phyloP scores from a whole-genome alignment of 1,284 basidiomycete genomes.

The Microbotryum saponariae region DNA sequence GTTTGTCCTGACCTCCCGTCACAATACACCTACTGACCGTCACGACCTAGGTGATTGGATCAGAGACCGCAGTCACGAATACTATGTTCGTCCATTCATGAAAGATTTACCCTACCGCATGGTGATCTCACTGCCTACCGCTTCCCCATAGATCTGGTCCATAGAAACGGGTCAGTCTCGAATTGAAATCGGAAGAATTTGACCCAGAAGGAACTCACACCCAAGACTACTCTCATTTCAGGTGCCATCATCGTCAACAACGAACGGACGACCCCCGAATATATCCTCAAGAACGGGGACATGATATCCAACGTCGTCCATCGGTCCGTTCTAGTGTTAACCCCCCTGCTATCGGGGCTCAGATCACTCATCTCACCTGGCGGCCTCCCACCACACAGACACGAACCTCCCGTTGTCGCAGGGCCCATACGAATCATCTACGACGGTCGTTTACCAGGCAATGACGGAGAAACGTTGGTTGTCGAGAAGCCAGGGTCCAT shows the following conservation, averaged over 20 bases:
- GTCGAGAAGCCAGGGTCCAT: constrained; percentile 93
- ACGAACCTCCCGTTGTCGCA: constrained; percentile 90
- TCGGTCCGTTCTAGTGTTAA: constrained; percentile 12
- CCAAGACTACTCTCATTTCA: constrained; percentile 47
- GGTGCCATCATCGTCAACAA: constrained; percentile 93
- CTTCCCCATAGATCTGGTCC: constrained; percentile 23
- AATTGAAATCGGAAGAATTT: background rate
- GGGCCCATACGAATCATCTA: constrained; percentile 73
- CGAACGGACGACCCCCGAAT: constrained; percentile 65
- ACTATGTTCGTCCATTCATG: constrained; percentile 36
- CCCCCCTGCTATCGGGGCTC: no score
- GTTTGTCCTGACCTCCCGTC: constrained; percentile 3
- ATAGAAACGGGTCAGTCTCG: constrained; percentile 23
- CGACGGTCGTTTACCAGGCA: constrained; percentile 28
- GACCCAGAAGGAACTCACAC: constrained; percentile 11
- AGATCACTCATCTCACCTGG: constrained; percentile 1
- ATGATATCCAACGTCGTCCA: constrained; percentile 32
- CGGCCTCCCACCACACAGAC: constrained; percentile 50
- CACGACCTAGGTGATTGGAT: constrained; percentile 21
- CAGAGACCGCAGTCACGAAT: constrained; percentile 42
- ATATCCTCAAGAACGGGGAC: constrained; percentile 77
- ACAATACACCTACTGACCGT: background rate
- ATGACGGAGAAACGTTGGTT: constrained; percentile 51
- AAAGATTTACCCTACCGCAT: background rate
- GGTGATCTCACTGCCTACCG: background rate